Conservation (phyloP, 768 basidiomycete species). For the Leccinum variicolor region DNA sequence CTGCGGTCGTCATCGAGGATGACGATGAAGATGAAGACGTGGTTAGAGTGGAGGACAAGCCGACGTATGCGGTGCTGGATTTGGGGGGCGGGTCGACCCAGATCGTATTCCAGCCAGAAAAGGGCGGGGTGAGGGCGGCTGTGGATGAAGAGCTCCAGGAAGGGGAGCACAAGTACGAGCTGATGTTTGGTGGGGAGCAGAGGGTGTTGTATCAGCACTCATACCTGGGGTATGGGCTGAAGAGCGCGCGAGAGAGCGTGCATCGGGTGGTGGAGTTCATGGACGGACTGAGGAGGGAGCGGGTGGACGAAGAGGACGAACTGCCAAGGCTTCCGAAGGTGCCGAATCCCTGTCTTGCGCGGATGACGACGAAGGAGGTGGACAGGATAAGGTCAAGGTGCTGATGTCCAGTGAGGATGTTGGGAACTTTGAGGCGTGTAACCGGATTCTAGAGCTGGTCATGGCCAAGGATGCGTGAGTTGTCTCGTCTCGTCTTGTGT, state of each 20-base stretch:
- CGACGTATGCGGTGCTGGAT: slow-evolving; percentile 88
- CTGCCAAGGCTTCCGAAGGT: slow-evolving; percentile 5
- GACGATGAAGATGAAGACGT: not conserved
- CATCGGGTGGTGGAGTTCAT: slow-evolving; percentile 93
- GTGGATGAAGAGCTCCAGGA: slow-evolving; percentile 48
- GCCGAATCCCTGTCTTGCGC: slow-evolving; percentile 79
- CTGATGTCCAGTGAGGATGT: slow-evolving; percentile 84
- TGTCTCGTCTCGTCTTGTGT: not conserved
- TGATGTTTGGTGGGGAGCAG: slow-evolving; percentile 66
- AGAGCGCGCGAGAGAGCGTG: slow-evolving; percentile 79
- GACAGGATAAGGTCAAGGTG: slow-evolving; percentile 53
- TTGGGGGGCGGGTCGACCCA: slow-evolving; percentile 97
- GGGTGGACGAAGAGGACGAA: slow-evolving; percentile 1
- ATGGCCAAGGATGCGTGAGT: slow-evolving; percentile 92
- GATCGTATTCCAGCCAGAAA: slow-evolving; percentile 90
- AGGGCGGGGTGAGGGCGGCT: slow-evolving; percentile 32
- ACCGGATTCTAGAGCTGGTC: slow-evolving; percentile 77
- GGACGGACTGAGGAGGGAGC: slow-evolving; percentile 39
- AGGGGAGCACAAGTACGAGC: slow-evolving; percentile 90
- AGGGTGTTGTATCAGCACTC: slow-evolving; percentile 94
- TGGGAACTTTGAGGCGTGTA: slow-evolving; percentile 85
- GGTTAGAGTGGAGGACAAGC: not conserved
- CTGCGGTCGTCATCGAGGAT: slow-evolving; percentile 20
- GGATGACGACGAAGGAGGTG: slow-evolving; percentile 58
- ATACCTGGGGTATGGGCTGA: slow-evolving; percentile 94